These are phyloP conservation scores for Exsudoporus frostii DNA, from an alignment of 768 basidiomycete species.

Conservation along the genomic window DNA sequence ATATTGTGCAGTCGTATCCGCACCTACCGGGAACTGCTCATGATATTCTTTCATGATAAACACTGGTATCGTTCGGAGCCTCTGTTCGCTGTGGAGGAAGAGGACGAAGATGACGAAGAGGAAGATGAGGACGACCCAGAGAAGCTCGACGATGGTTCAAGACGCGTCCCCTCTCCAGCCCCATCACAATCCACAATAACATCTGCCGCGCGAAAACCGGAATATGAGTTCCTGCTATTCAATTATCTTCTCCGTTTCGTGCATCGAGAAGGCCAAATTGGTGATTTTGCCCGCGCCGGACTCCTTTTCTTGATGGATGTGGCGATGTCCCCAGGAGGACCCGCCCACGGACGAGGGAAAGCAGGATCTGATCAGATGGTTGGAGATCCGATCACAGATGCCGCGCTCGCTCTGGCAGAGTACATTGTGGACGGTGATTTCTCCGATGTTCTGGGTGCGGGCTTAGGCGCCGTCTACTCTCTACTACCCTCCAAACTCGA, in stretches of 20 bases:
- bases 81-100: slow-evolving; percentile 71
- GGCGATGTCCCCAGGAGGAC: slow-evolving; percentile 80
- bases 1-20: slow-evolving; percentile 90
- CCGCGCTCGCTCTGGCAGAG: slow-evolving; percentile 83
- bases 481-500: slow-evolving; percentile 84
- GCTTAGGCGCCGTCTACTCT: slow-evolving; percentile 90
- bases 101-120: slow-evolving; percentile 64
- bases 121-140: slow-evolving; percentile 37
- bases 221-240: slow-evolving; percentile 95
- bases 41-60: slow-evolving; percentile 97
- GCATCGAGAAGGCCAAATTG: slow-evolving; percentile 90
- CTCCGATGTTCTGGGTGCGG: slow-evolving; percentile 94
- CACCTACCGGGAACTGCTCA: slow-evolving; percentile 82
- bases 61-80: slow-evolving; percentile 81
- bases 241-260: slow-evolving; percentile 94
- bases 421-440: slow-evolving; percentile 97
- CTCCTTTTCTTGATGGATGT: slow-evolving; percentile 94
- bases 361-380: slow-evolving; percentile 12
- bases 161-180: slow-evolving; percentile 51
- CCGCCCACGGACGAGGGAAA: slow-evolving; percentile 41
- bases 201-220: slow-evolving; percentile 62
- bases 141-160: slow-evolving; percentile 7
- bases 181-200: slow-evolving; percentile 58
- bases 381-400: slow-evolving; percentile 75
- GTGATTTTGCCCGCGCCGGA: slow-evolving; percentile 90